phyloP scores from a whole-genome alignment of 169 alveolate genomes.

The Cryptosporidium sp. region DNA sequence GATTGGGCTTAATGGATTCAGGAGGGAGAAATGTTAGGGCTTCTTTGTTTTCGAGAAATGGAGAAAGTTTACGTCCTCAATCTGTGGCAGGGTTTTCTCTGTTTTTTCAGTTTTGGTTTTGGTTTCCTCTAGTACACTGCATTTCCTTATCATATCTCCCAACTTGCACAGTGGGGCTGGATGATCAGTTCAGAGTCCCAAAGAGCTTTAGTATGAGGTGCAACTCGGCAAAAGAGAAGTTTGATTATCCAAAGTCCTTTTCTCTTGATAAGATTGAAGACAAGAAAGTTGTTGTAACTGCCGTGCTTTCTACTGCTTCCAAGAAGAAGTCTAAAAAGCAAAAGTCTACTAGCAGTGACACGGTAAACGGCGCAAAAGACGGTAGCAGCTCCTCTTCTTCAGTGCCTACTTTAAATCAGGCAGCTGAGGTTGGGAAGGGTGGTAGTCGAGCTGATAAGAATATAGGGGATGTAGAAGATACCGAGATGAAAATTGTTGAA shows the following conservation, averaged over 20 bases:
- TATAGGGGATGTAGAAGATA: constrained; percentile 67
- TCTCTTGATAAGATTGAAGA: constrained; percentile 82
- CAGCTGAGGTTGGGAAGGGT: constrained; percentile 11
- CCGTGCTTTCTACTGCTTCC: constrained; percentile 78
- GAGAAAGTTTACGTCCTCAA: constrained; percentile 88
- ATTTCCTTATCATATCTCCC: constrained; percentile 91
- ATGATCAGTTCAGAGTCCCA: constrained; percentile 88
- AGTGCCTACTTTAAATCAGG: constrained; percentile 85
- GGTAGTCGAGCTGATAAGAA: constrained; percentile 80
- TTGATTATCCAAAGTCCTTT: constrained; percentile 84
- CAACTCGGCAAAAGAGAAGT: constrained; percentile 83
- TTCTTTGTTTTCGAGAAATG: constrained; percentile 84
- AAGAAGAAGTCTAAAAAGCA: constrained; percentile 75
- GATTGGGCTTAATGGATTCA: constrained; percentile 93
- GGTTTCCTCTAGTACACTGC: constrained; percentile 97
- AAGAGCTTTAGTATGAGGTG: constrained; percentile 86
- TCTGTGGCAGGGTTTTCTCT: constrained; percentile 95
- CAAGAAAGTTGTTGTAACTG: constrained; percentile 87
- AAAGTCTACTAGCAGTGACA: constrained; percentile 79
- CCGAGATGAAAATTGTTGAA: constrained; percentile 70
- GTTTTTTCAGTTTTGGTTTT: constrained; percentile 96
- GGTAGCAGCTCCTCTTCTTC: constrained; percentile 79
- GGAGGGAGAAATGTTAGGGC: constrained; percentile 90
- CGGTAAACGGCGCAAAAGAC: constrained; percentile 74
- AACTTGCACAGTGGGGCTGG: constrained; percentile 91